These are phyloP conservation scores for Trichoderma sp. DNA, from an alignment of 2,329 filamentous ascomycete genomes.

Conservation along the genomic window DNA sequence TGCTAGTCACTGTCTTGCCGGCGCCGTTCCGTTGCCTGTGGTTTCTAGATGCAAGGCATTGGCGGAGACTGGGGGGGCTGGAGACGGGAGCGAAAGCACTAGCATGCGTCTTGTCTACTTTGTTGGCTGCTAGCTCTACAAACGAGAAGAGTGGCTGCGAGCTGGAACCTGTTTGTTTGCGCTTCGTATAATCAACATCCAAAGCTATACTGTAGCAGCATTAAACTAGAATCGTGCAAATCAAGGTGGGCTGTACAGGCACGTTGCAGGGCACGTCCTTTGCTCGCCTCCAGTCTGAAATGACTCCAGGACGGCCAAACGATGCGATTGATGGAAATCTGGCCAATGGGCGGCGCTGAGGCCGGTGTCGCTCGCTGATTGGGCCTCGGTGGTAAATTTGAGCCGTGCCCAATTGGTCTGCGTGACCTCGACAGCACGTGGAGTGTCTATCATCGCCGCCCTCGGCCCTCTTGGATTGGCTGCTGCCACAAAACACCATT, in stretches of 20 bases:
- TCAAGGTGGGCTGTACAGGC: neutral
- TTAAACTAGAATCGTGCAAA: neutral
- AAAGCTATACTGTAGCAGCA: neutral
- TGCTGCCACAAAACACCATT: neutral
- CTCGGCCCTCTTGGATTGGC: conserved; percentile 16
- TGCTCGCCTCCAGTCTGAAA: conserved; percentile 27
- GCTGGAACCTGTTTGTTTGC: neutral
- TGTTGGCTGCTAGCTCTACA: conserved; percentile 11
- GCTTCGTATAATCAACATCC: neutral
- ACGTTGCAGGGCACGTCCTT: conserved; percentile 8
- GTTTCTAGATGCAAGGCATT: conserved; percentile 30
- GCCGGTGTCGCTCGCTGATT: conserved; percentile 34
- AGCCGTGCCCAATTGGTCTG: conserved; percentile 22
- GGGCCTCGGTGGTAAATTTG: conserved; percentile 35
- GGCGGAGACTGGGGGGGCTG: conserved; percentile 30
- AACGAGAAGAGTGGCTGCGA: neutral
- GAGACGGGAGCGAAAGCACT: conserved; percentile 31
- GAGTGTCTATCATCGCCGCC: neutral
- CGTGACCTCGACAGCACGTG: conserved; percentile 28
- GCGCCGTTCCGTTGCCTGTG: conserved; percentile 27
- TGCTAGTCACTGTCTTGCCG: conserved; percentile 25
- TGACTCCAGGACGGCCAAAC: conserved; percentile 37
- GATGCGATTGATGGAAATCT: conserved; percentile 37
- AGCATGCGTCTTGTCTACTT: conserved; percentile 11
- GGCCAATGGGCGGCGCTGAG: conserved; percentile 36